Evolutionary conservation across 2,329 filamentous ascomycete species (phyloP), one percentile per base, ranked within the genome.

Genomic region (Akanthomyces dipterigenus): DNA sequence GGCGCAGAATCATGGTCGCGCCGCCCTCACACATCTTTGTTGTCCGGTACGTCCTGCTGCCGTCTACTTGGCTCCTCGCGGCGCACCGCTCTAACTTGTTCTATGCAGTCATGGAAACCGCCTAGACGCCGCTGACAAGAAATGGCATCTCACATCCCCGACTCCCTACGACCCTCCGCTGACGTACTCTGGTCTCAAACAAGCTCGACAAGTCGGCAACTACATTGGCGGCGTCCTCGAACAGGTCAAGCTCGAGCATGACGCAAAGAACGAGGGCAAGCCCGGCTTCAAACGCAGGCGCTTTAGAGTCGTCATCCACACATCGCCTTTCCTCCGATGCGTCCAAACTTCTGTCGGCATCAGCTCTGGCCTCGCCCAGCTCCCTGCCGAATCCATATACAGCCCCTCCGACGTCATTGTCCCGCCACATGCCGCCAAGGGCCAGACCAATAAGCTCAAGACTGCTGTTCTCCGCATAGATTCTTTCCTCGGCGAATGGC

Each of bases 121-220:
- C 67, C 88, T 99, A 62, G 95, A 99, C 74, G 91, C 91, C 61
- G 92, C 93, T 64, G 93, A 99, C 80, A 92, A 93, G 72, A 86
- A 91, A 73, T 99, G 95, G 95, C 91, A 97, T 74, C 82, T 96
- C 60, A 89, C 90, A 34, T 96, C 95, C 6, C 90, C 93, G 1
- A 93, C 91, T 6, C 95, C 95, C 2, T 99, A 98, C 79, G 93
- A 99, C 67, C 91, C 95, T 66, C 95, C 95, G 55, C 81, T 99
- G 62, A 96, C 93, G 3, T 98, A 97, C 71, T 90, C 91, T 67
- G 95, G 95, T 65, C 97, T 95, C 89, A 85, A 88, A 16, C 95
- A 98, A 74, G 88, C 90, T 59, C 87, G 89, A 67, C 85, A 88
- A 5, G 83, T 97, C 26, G 95, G 95, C 18, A 82, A 87, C 64